A percentile compares a stretch with the other conserved stretches of the same genome.
Conservation (phyloP, 148 eudicot species). For the Diospyros lotus region DNA sequence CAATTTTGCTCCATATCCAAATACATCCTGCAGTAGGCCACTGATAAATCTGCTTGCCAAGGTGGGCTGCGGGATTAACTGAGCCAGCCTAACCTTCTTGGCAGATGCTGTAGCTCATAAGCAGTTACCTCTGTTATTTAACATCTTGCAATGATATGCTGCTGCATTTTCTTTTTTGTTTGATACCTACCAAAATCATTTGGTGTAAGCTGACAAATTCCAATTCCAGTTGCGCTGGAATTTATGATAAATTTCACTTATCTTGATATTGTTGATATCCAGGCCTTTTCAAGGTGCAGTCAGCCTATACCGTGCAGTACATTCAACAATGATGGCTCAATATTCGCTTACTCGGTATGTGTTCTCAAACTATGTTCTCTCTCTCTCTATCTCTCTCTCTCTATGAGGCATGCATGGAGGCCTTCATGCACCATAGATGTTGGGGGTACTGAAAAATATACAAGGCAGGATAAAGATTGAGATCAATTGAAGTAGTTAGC, state of each 20-base stretch:
- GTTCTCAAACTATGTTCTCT: constrained; percentile 6
- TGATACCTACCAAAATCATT: no score
- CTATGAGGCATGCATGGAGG: background rate
- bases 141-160: background rate
- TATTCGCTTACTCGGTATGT: constrained; percentile 83
- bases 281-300: constrained; percentile 89
- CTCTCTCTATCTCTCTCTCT: background rate
- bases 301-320: constrained; percentile 82
- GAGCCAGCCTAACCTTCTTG: no score
- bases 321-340: constrained; percentile 85
- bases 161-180: background rate
- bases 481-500: background rate
- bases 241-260: constrained; percentile 8
- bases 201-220: background rate
- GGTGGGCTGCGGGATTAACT: no score
- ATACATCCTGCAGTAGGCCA: no score
- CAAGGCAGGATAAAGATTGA: background rate
- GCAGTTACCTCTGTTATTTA: background rate
- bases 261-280: constrained; percentile 10
- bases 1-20: no score
- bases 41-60: no score
- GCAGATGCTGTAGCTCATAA: background rate
- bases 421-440: background rate
- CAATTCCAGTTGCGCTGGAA: constrained; percentile 1
- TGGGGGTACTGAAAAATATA: background rate